phyloP scores from a whole-genome alignment of 1,139 yeast genomes.

The Candida frijolesensis region DNA sequence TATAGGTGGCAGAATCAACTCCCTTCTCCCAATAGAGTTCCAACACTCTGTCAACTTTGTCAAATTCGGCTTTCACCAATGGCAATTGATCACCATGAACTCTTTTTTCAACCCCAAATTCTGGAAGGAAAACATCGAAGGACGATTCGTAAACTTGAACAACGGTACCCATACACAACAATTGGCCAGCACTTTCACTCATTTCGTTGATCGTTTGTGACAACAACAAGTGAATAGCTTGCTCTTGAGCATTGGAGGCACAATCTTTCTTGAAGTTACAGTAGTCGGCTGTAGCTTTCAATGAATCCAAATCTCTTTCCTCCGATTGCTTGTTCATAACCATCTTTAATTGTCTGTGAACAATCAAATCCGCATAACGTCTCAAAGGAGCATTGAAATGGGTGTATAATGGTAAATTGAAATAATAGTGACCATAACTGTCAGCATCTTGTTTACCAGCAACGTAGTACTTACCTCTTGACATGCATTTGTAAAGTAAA shows the following conservation, averaged over 20 bases:
- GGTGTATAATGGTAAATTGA: constrained; percentile 83
- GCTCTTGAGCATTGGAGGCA: constrained; percentile 91
- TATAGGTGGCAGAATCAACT: constrained; percentile 85
- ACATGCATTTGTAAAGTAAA: constrained; percentile 76
- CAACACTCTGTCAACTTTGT: constrained; percentile 62
- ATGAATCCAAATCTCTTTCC: constrained; percentile 59
- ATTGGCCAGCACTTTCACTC: constrained; percentile 76
- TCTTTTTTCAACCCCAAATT: constrained; percentile 93
- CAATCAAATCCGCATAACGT: constrained; percentile 89
- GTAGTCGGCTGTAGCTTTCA: constrained; percentile 84
- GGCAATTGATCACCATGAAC: constrained; percentile 98
- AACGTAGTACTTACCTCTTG: constrained; percentile 82
- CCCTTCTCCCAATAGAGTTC: constrained; percentile 94
- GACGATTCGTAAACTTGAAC: constrained; percentile 94
- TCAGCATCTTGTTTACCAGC: constrained; percentile 90
- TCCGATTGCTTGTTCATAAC: constrained; percentile 44
- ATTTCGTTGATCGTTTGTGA: constrained; percentile 84
- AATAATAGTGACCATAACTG: constrained; percentile 74
- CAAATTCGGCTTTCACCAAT: constrained; percentile 87
- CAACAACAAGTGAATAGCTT: constrained; percentile 82
- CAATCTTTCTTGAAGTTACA: constrained; percentile 96
- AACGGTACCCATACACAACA: constrained; percentile 83
- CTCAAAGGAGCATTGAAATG: constrained; percentile 93
- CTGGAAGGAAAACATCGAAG: constrained; percentile 92
- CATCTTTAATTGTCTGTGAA: constrained; percentile 85